Conservation (phyloP, 805 yeast genomes). For the Grigorovia jiainica region DNA sequence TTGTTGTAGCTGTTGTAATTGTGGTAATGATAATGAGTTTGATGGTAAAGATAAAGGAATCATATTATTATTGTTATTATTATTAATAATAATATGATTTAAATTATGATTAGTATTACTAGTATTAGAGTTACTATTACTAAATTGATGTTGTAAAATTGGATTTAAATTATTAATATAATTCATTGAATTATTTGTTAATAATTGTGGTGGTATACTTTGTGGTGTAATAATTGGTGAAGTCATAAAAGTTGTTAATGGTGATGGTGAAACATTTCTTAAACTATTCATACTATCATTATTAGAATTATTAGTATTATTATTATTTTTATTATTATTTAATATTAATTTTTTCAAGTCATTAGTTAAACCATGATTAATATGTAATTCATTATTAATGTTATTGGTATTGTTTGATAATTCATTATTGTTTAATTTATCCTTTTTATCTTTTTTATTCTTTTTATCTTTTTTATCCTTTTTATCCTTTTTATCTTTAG, state of each 20-base stretch:
- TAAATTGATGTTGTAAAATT: not conserved
- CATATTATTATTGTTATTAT: slow-evolving; percentile 1
- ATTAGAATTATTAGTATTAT: not conserved
- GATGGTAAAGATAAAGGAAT: slow-evolving; percentile 1
- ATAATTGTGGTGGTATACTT: slow-evolving; percentile 5
- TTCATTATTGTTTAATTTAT: not conserved
- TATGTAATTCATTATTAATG: not conserved
- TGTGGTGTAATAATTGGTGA: slow-evolving; percentile 13
- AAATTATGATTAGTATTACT: too few relatives aligned
- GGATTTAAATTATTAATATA: not conserved
- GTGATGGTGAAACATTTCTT: slow-evolving; percentile 2
- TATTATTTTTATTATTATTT: not conserved
- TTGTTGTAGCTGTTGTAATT: too few relatives aligned
- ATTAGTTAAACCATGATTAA: not conserved
- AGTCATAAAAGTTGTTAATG: slow-evolving; percentile 7
- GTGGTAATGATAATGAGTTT: too few relatives aligned
- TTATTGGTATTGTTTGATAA: not conserved
- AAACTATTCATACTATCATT: not conserved
- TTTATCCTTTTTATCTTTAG: not conserved
- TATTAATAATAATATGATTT: not conserved
- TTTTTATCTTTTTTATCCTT: not conserved
- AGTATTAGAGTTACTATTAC: not conserved
- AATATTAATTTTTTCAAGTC: not conserved
- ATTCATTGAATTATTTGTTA: not conserved
- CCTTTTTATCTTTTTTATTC: not conserved